Base-by-base conservation (phyloP, 129 eudicot species). In the Daucus carota region DNA sequence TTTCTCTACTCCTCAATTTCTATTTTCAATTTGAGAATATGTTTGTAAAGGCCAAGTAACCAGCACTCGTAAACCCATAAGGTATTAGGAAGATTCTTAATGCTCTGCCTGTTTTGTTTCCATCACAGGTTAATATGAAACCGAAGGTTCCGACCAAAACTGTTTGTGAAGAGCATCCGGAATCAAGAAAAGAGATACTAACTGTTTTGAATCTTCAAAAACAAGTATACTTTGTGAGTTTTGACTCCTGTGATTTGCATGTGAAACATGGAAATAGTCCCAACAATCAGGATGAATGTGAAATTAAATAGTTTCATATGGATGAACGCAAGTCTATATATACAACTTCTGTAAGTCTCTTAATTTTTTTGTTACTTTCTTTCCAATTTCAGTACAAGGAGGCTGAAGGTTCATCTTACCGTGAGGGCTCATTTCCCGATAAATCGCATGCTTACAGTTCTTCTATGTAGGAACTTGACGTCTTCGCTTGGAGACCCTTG, bases 91-190 rank as follows among this genome's bases (percentile, higher is more conserved):
- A 57, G 12, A 57, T 9, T 31, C 65, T 70, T 7, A 8, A 22
- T 70, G 18, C 15, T 72, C 45, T 34, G 57, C 67, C 11, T 83
- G 47, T 44, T 45, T 43, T 83, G 73, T 60, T 47, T 46, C 79
- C 52, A 24, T 28, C 75, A 59, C 83, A 93, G 98, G 92, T 93
- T 70, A 93, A 93, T 86, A 84, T 89, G 88, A 93, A 93, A 80
- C 98, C 98, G 65, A 93, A 89, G 86, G 97, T 93, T 81, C 98
- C 97, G 36, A 93, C 98, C 29, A 93, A 89, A 83, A 90, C 96
- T 73, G 98, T 93, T 41, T 93, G 98, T 75, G 89, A 95, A 8
- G 98, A 93, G 89, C 98, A 93, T 88, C 91, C 90, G 81, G 98
- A 93, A 83, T 79, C 90, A 81, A 83, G 98, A 79, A 90, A 86